phyloP scores from a whole-genome alignment of 768 basidiomycete genomes.

The Rhodotorula toruloides region DNA sequence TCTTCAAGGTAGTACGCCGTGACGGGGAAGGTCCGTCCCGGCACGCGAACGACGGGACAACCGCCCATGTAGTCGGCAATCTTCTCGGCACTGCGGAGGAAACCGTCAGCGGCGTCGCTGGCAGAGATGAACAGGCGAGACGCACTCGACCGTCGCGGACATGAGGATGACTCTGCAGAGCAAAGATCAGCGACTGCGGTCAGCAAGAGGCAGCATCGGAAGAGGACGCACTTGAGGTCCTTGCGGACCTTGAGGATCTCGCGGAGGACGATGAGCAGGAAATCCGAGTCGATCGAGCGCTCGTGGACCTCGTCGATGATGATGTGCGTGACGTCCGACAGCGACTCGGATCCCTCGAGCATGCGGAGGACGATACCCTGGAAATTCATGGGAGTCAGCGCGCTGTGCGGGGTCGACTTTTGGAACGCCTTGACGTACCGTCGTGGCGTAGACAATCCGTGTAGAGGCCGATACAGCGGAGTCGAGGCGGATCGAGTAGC shows the following conservation, averaged over 20 bases:
- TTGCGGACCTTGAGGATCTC: slow-evolving; percentile 67
- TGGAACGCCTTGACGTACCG: slow-evolving; percentile 30
- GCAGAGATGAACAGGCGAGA: slow-evolving; percentile 31
- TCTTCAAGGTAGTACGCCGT: slow-evolving; percentile 81
- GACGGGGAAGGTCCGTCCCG: slow-evolving; percentile 92
- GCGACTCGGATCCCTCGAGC: slow-evolving; percentile 82
- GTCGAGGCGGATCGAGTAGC: slow-evolving; percentile 90
- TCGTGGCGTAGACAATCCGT: slow-evolving; percentile 42
- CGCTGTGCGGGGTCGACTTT: neutral
- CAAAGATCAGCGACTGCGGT: too few species aligned
- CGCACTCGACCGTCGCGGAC: slow-evolving; percentile 84
- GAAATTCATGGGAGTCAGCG: neutral
- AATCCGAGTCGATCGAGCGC: slow-evolving; percentile 93
- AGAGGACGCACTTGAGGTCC: slow-evolving; percentile 66
- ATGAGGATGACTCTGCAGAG: slow-evolving; percentile 74
- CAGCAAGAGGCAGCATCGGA: neutral
- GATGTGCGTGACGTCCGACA: slow-evolving; percentile 92
- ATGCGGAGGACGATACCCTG: slow-evolving; percentile 86
- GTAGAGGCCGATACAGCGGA: slow-evolving; percentile 34
- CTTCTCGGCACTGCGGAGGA: slow-evolving; percentile 58
- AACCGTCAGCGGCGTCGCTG: too few species aligned
- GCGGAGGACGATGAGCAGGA: slow-evolving; percentile 87
- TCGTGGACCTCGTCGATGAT: slow-evolving; percentile 98
- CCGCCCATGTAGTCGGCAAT: slow-evolving; percentile 82
- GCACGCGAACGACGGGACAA: slow-evolving; percentile 73